These are phyloP conservation scores for Russula griseocarnosa DNA, from an alignment of 768 basidiomycete species.

Conservation along the genomic window DNA sequence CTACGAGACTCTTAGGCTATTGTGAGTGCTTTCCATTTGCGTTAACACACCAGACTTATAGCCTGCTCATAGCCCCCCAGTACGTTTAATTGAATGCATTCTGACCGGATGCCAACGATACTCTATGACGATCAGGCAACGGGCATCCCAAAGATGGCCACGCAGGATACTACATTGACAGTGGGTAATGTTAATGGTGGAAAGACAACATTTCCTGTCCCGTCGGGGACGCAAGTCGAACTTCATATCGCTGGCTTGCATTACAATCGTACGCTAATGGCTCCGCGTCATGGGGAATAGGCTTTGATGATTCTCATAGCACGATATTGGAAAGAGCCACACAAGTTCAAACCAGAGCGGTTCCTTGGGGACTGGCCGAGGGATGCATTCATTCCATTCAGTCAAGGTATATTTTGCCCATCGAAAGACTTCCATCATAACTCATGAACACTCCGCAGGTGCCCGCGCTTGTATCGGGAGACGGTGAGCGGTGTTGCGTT, in stretches of 20 bases:
- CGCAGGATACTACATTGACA: slow-evolving; percentile 45
- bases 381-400: slow-evolving; percentile 38
- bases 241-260: slow-evolving; percentile 44
- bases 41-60: background rate
- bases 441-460: slow-evolving; percentile 2
- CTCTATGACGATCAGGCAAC: slow-evolving; percentile 39
- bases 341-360: slow-evolving; percentile 41
- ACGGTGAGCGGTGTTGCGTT: slow-evolving; percentile 13
- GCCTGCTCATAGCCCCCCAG: slow-evolving; percentile 10
- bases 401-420: slow-evolving; percentile 20
- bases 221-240: slow-evolving; percentile 40
- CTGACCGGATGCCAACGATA: background rate
- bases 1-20: slow-evolving; percentile 49
- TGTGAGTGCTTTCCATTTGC: slow-evolving; percentile 18
- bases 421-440: background rate
- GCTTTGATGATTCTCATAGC: slow-evolving; percentile 35
- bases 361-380: slow-evolving; percentile 36
- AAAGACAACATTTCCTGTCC: slow-evolving; percentile 41
- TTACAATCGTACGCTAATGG: slow-evolving; percentile 43
- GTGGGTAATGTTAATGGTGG: slow-evolving; percentile 38
- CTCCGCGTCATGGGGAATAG: background rate
- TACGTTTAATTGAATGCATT: background rate
- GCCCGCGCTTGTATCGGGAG: slow-evolving; percentile 29
- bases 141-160: slow-evolving; percentile 43
- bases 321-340: slow-evolving; percentile 53